A percentile compares a stretch with the other conserved stretches of the same genome.
phyloP scores from a whole-genome alignment of 345 rosid genomes.

The Psidium friedrichsthalianum region DNA sequence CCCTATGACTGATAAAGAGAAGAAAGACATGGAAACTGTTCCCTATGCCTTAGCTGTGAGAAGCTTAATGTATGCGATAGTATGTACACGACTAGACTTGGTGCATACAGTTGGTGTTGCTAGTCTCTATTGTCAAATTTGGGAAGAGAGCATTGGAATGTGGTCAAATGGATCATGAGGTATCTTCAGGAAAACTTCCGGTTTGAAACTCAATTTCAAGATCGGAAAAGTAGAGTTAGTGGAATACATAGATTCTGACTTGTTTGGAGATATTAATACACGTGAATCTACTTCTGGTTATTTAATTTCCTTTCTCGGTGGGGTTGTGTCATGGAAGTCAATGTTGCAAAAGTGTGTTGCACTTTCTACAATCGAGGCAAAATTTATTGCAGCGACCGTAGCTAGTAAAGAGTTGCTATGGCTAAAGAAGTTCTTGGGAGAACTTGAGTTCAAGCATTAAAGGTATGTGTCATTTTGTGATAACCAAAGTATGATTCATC shows the following conservation, averaged over 20 bases:
- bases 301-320: too few relatives aligned
- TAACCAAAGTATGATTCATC: background rate
- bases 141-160: background rate
- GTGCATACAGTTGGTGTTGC: background rate
- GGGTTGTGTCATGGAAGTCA: too few relatives aligned
- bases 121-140: background rate
- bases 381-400: background rate
- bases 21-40: background rate
- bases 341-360: too few relatives aligned
- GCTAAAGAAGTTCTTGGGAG: background rate
- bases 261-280: too few relatives aligned
- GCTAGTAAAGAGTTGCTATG: background rate
- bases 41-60: background rate
- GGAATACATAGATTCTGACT: too few relatives aligned
- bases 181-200: background rate
- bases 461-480: background rate
- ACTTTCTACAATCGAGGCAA: too few relatives aligned
- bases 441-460: background rate
- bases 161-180: background rate
- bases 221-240: background rate
- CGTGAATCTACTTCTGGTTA: too few relatives aligned
- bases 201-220: background rate
- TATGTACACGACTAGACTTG: background rate
- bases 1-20: background rate
- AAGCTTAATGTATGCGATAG: background rate